Evolutionary conservation across 2,329 filamentous ascomycete genomes (phyloP).

Genomic region (Sporothrix globosa): DNA sequence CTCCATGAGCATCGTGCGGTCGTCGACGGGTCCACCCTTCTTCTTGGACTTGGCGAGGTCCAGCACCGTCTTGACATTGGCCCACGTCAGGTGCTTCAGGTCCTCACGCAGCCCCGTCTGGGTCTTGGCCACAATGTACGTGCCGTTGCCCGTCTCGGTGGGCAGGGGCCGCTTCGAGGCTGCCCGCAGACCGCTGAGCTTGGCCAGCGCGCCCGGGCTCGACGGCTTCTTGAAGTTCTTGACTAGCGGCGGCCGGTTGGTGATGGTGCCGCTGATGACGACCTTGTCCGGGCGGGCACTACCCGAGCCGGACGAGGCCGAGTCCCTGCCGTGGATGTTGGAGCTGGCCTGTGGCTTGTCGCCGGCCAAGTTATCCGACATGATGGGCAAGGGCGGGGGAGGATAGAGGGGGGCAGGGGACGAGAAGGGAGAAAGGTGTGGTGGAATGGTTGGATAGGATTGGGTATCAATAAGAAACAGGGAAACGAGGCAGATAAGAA

Average conservation of each 20-base stretch:
- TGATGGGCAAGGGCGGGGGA: neutral
- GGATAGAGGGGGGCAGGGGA: neutral
- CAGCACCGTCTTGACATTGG: slow-evolving; percentile 55
- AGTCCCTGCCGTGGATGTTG: slow-evolving; percentile 4
- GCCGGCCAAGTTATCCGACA: neutral
- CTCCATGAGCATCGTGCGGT: slow-evolving; percentile 79
- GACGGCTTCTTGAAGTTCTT: slow-evolving; percentile 38
- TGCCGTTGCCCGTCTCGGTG: slow-evolving; percentile 64
- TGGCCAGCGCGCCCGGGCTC: neutral
- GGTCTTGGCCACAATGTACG: slow-evolving; percentile 54
- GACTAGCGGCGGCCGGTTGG: slow-evolving; percentile 34
- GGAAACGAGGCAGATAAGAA: neutral
- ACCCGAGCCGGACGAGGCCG: neutral
- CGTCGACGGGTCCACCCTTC: slow-evolving; percentile 67
- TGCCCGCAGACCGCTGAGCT: neutral
- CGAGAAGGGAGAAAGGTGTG: neutral
- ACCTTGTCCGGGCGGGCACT: neutral
- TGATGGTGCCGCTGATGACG: slow-evolving; percentile 31
- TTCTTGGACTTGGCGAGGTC: slow-evolving; percentile 64
- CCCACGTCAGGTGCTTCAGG: slow-evolving; percentile 57
- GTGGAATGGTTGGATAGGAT: neutral
- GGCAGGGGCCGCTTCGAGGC: slow-evolving; percentile 63
- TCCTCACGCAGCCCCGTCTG: slow-evolving; percentile 60
- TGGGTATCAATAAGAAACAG: neutral
- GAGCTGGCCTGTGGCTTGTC: neutral